These are phyloP conservation scores for Perkinsus olseni DNA, from an alignment of 169 alveolate species.

Conservation along the genomic window DNA sequence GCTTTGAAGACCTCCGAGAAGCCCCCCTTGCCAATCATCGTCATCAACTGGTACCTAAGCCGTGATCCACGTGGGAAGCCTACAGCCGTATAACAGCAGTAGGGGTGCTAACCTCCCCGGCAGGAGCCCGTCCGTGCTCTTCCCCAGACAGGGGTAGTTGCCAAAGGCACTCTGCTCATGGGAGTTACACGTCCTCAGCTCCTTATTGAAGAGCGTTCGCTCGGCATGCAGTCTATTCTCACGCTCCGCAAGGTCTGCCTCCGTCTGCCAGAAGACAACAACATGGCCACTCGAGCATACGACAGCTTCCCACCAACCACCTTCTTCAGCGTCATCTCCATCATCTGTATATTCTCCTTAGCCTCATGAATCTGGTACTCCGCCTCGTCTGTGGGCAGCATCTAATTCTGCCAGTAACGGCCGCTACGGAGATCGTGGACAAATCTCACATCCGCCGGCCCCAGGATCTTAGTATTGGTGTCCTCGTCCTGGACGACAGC, in stretches of 20 bases:
- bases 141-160: not conserved
- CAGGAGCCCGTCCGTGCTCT: not conserved
- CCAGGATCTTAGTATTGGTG: not conserved
- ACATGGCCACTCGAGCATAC: not conserved
- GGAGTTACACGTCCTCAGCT: not conserved
- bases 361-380: not conserved
- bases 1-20: constrained; percentile 78
- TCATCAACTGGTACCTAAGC: constrained; percentile 48
- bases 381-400: not conserved
- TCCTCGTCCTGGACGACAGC: not conserved
- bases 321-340: not conserved
- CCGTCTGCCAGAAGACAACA: not conserved
- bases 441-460: not conserved
- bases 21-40: constrained; percentile 75
- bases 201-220: not conserved
- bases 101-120: not conserved
- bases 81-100: too few relatives aligned
- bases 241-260: not conserved
- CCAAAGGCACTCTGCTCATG: not conserved
- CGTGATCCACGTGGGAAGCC: too few relatives aligned
- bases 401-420: not conserved
- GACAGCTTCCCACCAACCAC: not conserved
- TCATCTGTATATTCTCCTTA: not conserved
- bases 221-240: not conserved
- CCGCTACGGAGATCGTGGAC: not conserved